These are phyloP conservation scores for Sanghuangporus baumii DNA, from an alignment of 1,284 basidiomycete species.

Conservation along the genomic window DNA sequence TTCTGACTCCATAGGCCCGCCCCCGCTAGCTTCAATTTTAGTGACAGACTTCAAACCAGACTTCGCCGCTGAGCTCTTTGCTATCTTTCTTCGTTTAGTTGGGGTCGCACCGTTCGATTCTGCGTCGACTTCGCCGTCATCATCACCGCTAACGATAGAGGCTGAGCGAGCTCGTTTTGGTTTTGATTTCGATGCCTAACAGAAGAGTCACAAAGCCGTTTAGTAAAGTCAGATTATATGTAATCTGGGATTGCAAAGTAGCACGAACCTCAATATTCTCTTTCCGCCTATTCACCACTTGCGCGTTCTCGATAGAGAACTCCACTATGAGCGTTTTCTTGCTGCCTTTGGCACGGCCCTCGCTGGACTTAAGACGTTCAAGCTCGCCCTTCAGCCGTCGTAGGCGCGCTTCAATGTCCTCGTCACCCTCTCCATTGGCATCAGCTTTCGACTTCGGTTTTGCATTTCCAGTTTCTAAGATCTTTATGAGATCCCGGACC, in stretches of 20 bases:
- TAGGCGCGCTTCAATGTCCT: conserved; percentile 43
- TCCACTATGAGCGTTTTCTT: conserved; percentile 78
- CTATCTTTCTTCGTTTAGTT: conserved; percentile 13
- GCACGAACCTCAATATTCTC: conserved; percentile 25
- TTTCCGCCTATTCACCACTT: conserved; percentile 71
- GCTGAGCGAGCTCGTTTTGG: background rate
- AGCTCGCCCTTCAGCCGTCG: conserved; percentile 59
- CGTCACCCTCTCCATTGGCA: conserved; percentile 25
- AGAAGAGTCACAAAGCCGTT: background rate
- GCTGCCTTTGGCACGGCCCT: conserved; percentile 30
- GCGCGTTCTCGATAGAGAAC: conserved; percentile 91
- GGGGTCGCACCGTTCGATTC: conserved; percentile 11
- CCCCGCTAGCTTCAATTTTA: background rate
- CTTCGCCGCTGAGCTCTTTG: background rate
- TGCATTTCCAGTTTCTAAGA: conserved; percentile 43
- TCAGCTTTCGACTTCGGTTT: conserved; percentile 20
- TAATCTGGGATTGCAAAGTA: background rate
- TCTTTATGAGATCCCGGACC: conserved; percentile 61
- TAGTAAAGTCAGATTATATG: background rate
- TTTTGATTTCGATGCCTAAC: background rate
- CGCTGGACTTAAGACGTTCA: conserved; percentile 37
- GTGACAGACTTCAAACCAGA: background rate
- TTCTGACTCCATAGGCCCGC: background rate
- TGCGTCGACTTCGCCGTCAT: conserved; percentile 12
- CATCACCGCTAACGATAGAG: background rate